Evolutionary conservation across 208 protist species (phyloP).

Genomic region (Crithidia bombi): DNA sequence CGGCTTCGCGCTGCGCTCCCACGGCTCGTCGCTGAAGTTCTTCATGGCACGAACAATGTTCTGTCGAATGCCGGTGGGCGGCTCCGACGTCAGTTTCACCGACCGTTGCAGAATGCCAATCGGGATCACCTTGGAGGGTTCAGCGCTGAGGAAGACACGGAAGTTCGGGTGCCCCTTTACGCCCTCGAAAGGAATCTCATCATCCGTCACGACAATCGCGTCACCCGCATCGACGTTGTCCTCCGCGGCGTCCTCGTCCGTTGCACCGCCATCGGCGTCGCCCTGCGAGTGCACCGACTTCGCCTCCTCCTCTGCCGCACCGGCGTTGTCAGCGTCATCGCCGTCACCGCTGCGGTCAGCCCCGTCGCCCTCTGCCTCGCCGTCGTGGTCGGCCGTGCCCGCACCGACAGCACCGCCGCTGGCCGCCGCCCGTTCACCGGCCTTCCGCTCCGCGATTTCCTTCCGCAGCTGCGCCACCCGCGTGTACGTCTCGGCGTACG

Average conservation of each 20-base stretch:
- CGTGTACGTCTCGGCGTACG: slow-evolving; percentile 91
- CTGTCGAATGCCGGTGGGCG: slow-evolving; percentile 96
- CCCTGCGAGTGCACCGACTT: slow-evolving; percentile 27
- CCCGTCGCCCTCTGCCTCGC: slow-evolving; percentile 13
- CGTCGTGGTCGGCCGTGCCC: slow-evolving; percentile 29
- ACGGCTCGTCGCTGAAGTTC: slow-evolving; percentile 96
- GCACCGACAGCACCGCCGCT: slow-evolving; percentile 11
- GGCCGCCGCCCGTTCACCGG: slow-evolving; percentile 46
- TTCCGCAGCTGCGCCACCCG: slow-evolving; percentile 89
- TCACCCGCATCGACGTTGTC: slow-evolving; percentile 30
- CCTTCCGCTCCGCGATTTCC: slow-evolving; percentile 84
- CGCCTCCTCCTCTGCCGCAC: slow-evolving; percentile 23
- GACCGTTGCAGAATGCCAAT: slow-evolving; percentile 97
- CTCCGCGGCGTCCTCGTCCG: slow-evolving; percentile 30
- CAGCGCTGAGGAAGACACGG: slow-evolving; percentile 97
- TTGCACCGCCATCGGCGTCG: slow-evolving; percentile 24
- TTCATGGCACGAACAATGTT: slow-evolving; percentile 97
- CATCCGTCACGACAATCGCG: slow-evolving; percentile 75
- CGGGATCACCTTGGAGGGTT: slow-evolving; percentile 96
- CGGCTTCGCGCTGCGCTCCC: slow-evolving; percentile 96
- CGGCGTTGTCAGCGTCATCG: slow-evolving; percentile 2
- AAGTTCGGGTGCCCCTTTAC: slow-evolving; percentile 94
- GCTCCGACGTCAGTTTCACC: slow-evolving; percentile 99
- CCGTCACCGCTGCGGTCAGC: slow-evolving; percentile 19
- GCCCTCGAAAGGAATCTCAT: slow-evolving; percentile 92